These are phyloP conservation scores for Ganoderma resinaceum DNA, from an alignment of 1,284 basidiomycete species.

Conservation along the genomic window DNA sequence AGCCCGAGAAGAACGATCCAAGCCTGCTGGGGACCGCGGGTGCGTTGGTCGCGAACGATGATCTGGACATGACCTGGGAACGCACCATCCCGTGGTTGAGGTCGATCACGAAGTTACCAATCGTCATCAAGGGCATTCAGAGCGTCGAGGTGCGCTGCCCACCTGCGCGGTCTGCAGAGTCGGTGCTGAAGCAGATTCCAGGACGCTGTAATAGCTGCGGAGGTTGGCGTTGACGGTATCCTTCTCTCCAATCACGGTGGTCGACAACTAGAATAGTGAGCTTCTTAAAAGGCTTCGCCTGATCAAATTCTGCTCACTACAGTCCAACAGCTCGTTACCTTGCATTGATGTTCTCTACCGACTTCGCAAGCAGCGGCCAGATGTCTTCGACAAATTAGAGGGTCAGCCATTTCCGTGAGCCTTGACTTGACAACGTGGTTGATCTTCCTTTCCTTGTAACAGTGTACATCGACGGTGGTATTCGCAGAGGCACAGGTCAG, in stretches of 20 bases:
- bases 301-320: conserved; percentile 5
- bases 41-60: conserved; percentile 66
- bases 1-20: conserved; percentile 42
- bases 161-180: not conserved
- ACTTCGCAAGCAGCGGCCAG: conserved; percentile 75
- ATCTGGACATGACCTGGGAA: conserved; percentile 75
- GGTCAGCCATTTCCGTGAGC: conserved; percentile 44
- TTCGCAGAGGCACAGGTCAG: conserved; percentile 81
- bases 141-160: conserved; percentile 67
- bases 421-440: conserved; percentile 2
- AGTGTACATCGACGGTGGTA: conserved; percentile 93
- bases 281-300: conserved; percentile 3
- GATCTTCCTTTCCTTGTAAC: conserved; percentile 5
- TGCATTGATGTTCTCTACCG: conserved; percentile 80
- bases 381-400: conserved; percentile 77
- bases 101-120: conserved; percentile 77
- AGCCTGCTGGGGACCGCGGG: conserved; percentile 70
- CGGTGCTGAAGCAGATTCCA: conserved; percentile 35
- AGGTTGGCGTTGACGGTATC: conserved; percentile 87
- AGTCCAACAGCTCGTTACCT: conserved; percentile 60
- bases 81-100: conserved; percentile 84
- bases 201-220: conserved; percentile 89
- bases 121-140: conserved; percentile 86
- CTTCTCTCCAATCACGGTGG: conserved; percentile 94
- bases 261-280: conserved; percentile 84